Base-by-base conservation (phyloP, 257 asterid species). In the Capsicum pubescens region DNA sequence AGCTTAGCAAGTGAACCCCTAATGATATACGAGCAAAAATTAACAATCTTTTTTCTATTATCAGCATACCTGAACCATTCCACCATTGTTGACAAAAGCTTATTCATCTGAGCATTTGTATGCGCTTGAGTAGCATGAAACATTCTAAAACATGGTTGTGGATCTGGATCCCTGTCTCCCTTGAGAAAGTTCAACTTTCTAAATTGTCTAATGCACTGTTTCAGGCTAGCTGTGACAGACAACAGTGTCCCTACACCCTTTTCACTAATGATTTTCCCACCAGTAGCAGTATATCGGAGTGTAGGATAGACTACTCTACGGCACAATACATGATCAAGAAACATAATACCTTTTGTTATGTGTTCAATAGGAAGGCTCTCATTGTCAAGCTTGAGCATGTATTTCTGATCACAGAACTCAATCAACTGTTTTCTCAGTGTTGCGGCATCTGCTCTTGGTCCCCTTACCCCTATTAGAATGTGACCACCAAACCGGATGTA, bases 11-110 rank as follows among this genome's bases (percentile, higher is more conserved):
- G 98, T 46, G 98, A 96, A 86, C 98, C 99, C 84, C 99, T 90
- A 17, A 96, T 87, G 84, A 96, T 96, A 84, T 96, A 96, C 3
- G 98, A 95, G 84, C 98, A 94, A 79, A 96, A 96, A 78, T 96
- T 96, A 9, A 96, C 99, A 44, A 96, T 89, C 85, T 94, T 96
- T 90, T 96, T 96, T 90, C 99, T 90, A 87, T 96, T 94, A 86
- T 93, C 98, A 19, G 99, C 99, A 86, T 94, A 96, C 82, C 99
- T 89, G 69, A 94, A 96, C 99, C 99, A 96, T 92, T 96, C 99
- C 72, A 94, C 99, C 87, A 96, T 92, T 35, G 97, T 92, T 35
- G 95, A 83, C 90, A 96, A 91, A 56, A 96, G 86, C 90, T 96
- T 96, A 74, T 96, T 96, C 99, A 96, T 96, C 87, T 96, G 99